Evolutionary conservation across 1,284 basidiomycete species (phyloP), one percentile per base, ranked within the genome.

Genomic region (Hypsizygus ulmarius): DNA sequence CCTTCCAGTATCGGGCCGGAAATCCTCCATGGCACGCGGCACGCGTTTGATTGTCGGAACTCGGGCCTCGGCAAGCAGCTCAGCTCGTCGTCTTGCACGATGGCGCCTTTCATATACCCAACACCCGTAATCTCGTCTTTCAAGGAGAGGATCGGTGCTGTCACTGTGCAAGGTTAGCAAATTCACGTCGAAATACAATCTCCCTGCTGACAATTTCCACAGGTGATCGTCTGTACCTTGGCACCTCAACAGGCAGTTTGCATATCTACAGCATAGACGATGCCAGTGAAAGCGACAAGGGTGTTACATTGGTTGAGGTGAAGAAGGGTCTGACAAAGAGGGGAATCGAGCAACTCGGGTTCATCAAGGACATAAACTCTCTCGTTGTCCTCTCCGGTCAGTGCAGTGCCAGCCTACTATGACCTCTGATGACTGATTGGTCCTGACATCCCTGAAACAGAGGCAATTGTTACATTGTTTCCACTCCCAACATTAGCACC

Each of bases 271-370:
- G 70, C 28, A 55, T 82, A n/a, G 70, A 74, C 47, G 68, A 71
- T 41, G 53, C 61, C 15, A 50, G 57, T 54, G 54, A 58, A 59
- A 67, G 59, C 33, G 68, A 68, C 38, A 68, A 61, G 33, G 63
- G 63, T 19, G 68, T 71, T 5, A 59, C 63, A 27, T 69, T 84
- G 1, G 69, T 87, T 12, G 84, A 87, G 55, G 79, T 78, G 12
- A 89, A 83, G 77, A 84, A 82, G 52, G 70, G 66, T 3, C 66
- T 94, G 27, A 71, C 76, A 10, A 76, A 82, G 54, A 79, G 78
- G 56, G 75, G 87, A 9, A 90, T 98, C 35, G 93, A 97, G 49
- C 92, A 93, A 61, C 70, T 97, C 4, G 90, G 84, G 2, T 86
- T 87, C 43, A 78, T 97, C 54, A 85, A 87, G 54, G 90, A 92